Evolutionary conservation across 2,329 filamentous ascomycete species (phyloP), one percentile per base, ranked within the genome.

Genomic region (Cladosporium sp.): DNA sequence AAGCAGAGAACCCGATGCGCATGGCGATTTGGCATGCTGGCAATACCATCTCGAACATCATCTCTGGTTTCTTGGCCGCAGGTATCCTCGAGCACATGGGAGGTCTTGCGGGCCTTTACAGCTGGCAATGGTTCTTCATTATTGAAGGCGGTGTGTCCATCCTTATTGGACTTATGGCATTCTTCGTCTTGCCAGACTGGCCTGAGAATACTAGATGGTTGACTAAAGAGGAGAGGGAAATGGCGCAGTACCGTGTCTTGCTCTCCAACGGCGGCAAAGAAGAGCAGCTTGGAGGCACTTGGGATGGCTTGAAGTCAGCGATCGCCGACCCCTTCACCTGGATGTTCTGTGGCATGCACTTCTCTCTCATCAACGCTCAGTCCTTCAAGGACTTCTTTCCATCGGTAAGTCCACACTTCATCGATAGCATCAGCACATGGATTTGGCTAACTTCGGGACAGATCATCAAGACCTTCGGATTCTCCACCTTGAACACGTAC

Each of bases 381-480:
- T 71, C 68, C 8, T 76, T 75, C 72, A 76, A 75, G 55, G 72
- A 76, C 23, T 77, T 76, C 65, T 69, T 77, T 57, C 74, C 74
- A 28, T 75, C 74, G 31, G 72, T 73, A 66, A 46, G 61, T 14
- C 11, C 14, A 12, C 26, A 29, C 16, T 5, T 5, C 29, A 23
- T 46, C n/a, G 8, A 21, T 21, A 23, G 8, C 6, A 8, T 10
- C 3, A 53, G 23, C 49, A 21, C 26, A 29, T 8, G 31, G 31
- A 3, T 44, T 7, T n/a, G 21, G 31, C 53, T 55, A 49, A 57
- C 46, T 50, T 65, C 61, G 12, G 10, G n/a, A 86, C 1, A 80
- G 91, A 73, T 63, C 50, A 79, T 92, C 2, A 86, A 90, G 71
- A 84, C 88, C 0, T 71, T 96, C n/a, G 88, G 96, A 78, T 96